Percentiles rank a stretch among this genome's conserved stretches.
These are phyloP conservation scores for Limonomyces culmigenus DNA, from an alignment of 1,284 basidiomycete genomes.

Conservation along the genomic window DNA sequence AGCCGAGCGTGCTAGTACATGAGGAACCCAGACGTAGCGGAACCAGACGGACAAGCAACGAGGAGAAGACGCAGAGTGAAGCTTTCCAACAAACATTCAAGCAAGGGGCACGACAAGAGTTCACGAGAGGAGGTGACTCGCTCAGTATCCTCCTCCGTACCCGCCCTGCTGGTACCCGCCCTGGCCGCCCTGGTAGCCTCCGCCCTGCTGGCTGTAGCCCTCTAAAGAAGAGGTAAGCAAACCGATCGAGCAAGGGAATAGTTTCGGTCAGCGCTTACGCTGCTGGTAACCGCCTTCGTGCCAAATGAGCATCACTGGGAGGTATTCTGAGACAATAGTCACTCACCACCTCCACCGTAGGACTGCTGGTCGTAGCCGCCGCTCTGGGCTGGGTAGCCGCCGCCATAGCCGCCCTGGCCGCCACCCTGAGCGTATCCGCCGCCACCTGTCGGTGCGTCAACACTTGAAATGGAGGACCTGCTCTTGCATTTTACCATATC, in stretches of 20 bases:
- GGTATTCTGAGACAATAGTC: no score
- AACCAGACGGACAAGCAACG: neutral
- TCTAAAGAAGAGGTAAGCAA: no score
- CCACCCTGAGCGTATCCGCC: conserved; percentile 8
- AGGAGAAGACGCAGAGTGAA: no score
- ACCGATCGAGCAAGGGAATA: no score
- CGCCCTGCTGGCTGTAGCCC: conserved; percentile 3
- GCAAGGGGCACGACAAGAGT: neutral
- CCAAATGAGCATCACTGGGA: no score
- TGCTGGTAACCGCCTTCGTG: no score
- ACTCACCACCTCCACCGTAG: conserved; percentile 7
- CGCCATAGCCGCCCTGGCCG: conserved; percentile 13
- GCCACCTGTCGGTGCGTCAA: conserved; percentile 9
- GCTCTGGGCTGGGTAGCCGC: conserved; percentile 11
- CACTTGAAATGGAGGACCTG: neutral
- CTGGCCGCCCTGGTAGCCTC: conserved; percentile 7
- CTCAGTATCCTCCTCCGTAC: neutral
- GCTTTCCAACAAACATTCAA: neutral
- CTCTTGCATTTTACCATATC: conserved; percentile 12
- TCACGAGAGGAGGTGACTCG: neutral
- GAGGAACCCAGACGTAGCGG: neutral
- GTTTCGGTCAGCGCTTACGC: no score
- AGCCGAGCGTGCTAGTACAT: neutral
- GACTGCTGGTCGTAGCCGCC: conserved; percentile 9
- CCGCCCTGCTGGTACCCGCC: conserved; percentile 15